A percentile compares a stretch with the other conserved stretches of the same genome.
These are phyloP conservation scores for Fusarium pseudocircinatum DNA, from an alignment of 2,329 filamentous ascomycete genomes.

Conservation along the genomic window DNA sequence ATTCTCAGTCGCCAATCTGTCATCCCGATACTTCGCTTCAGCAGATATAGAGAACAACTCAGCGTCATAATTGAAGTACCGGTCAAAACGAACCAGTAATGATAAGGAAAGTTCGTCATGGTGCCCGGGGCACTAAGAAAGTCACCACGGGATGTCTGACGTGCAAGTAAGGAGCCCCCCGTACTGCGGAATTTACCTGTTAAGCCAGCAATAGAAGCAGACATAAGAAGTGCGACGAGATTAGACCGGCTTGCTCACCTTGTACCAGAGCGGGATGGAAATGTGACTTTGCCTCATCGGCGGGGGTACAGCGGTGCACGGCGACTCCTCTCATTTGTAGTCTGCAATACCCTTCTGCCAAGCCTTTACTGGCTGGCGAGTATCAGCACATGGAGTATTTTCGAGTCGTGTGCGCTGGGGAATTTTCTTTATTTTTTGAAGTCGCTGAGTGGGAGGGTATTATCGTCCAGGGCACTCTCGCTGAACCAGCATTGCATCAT, in stretches of 20 bases:
- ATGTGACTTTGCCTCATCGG: neutral
- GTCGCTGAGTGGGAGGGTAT: neutral
- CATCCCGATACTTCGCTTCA: fast-evolving
- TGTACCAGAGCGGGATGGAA: neutral
- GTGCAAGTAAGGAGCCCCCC: neutral
- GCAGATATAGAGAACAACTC: too few species aligned
- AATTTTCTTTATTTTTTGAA: neutral
- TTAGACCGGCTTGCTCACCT: neutral
- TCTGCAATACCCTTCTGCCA: neutral
- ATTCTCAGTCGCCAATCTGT: neutral
- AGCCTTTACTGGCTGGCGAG: neutral
- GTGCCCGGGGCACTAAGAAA: neutral
- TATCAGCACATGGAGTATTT: neutral
- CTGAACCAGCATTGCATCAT: neutral
- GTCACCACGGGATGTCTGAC: neutral
- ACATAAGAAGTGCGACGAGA: neutral
- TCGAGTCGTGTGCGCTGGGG: neutral
- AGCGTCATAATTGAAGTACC: too few species aligned
- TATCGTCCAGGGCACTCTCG: neutral
- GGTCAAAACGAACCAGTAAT: neutral
- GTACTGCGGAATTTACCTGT: fast-evolving
- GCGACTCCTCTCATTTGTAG: neutral
- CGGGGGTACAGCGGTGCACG: neutral
- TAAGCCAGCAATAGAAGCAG: neutral
- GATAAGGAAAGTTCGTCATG: neutral